A percentile compares a stretch with the other conserved stretches of the same genome.
phyloP scores from a whole-genome alignment of 352 stramenopile genomes.

The Globisporangium mamillatum region DNA sequence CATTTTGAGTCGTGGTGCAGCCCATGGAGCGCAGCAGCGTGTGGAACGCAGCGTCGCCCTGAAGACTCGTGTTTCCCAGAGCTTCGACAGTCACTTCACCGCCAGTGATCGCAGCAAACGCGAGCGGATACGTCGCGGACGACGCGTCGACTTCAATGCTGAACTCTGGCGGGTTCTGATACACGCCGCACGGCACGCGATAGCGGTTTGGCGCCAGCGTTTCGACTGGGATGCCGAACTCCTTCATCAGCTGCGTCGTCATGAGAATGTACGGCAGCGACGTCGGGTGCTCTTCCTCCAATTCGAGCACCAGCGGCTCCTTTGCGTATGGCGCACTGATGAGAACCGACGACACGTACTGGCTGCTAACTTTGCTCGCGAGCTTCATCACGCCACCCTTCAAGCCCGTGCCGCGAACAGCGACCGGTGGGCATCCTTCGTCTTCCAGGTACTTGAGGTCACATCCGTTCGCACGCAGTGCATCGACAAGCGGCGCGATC shows the following conservation, averaged over 20 bases:
- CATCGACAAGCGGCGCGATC: slow-evolving; percentile 94
- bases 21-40: slow-evolving; percentile 76
- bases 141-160: slow-evolving; percentile 95
- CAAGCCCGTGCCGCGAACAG: slow-evolving; percentile 70
- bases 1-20: slow-evolving; percentile 62
- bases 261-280: slow-evolving; percentile 95
- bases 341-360: slow-evolving; percentile 97
- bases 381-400: slow-evolving; percentile 78
- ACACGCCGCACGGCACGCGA: slow-evolving; percentile 66
- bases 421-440: slow-evolving; percentile 72
- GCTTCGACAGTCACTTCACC: slow-evolving; percentile 92
- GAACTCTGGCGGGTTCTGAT: slow-evolving; percentile 63
- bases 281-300: slow-evolving; percentile 95
- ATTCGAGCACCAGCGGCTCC: slow-evolving; percentile 79
- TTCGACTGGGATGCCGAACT: slow-evolving; percentile 94
- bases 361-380: slow-evolving; percentile 92
- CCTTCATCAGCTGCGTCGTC: slow-evolving; percentile 95
- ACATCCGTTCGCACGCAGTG: slow-evolving; percentile 88
- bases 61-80: slow-evolving; percentile 92
- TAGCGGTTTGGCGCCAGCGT: slow-evolving; percentile 83
- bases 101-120: slow-evolving; percentile 95
- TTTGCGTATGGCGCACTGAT: slow-evolving; percentile 91
- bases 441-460: slow-evolving; percentile 65
- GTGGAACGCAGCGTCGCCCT: slow-evolving; percentile 96
- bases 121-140: slow-evolving; percentile 96